Base-by-base conservation (phyloP, 1,284 basidiomycete species). In the Sanghuangporus sanghuang region DNA sequence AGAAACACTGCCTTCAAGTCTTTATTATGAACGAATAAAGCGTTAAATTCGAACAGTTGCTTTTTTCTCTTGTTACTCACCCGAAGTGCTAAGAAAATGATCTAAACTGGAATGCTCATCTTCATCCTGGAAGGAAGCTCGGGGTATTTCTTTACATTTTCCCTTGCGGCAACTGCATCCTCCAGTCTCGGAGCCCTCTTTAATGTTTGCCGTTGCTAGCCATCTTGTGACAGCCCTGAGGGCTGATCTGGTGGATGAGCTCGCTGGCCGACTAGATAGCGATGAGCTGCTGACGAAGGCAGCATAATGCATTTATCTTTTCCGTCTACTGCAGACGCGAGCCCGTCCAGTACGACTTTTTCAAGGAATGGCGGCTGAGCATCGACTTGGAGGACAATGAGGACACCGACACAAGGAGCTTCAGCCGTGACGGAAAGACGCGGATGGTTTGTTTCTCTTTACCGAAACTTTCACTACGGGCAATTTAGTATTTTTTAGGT, bases 261-360 rank as follows among this genome's bases (percentile, higher is more conserved):
- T 39, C n/a, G 57, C 36, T 44, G 62, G 39, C 44, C 63, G 48
- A 32, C 58, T 23, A 23, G 49, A 27, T 38, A 60, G 40, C 21
- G 59, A 55, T 57, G 63, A 61, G 53, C 59, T 64, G 63, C 63
- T 55, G 36, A 61, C 44, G 27, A 52, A 44, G 46, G 58, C 63
- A 61, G 58, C 63, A 64, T 64, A 50, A 64, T 57, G 40, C 63
- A 64, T 64, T 64, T 63, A 63, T 63, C 55, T 18, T 36, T 60
- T 18, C 36, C 36, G 36, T 52, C 36, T 50, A 18, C 16, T 54
- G 2, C 32, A n/a, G 35, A 11, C 2, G 16, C 38, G 32, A 5
- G 23, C 21, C 35, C 16, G 46, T 32, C 44, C 40, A 42, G 56
- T 42, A 35, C 35, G 32, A 48, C 21, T 49, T 53, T 18, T 9